Evolutionary conservation across 345 rosid genomes (phyloP).

Genomic region (Rhodomyrtus tomentosa): DNA sequence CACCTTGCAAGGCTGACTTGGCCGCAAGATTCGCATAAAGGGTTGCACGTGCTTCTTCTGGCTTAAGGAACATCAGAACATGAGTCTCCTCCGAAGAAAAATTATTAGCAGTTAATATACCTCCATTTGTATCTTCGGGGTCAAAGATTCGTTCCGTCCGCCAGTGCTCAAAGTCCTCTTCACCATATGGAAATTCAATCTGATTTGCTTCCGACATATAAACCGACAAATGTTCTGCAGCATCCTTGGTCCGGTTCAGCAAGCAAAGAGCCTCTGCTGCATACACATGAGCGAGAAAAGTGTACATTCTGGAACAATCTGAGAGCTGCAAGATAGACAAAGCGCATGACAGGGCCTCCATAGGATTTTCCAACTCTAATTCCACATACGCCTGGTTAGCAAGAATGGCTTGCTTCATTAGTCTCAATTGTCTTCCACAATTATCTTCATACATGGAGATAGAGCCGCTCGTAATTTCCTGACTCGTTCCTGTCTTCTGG

Average conservation of each 20-base stretch:
- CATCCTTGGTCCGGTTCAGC: constrained; percentile 70
- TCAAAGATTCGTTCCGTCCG: constrained; percentile 36
- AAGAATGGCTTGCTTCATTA: constrained; percentile 65
- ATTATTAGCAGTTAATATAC: constrained; percentile 19
- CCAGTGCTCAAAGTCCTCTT: constrained; percentile 65
- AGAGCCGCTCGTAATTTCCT: constrained; percentile 36
- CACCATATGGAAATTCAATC: constrained; percentile 54
- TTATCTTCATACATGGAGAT: constrained; percentile 43
- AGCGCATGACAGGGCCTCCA: constrained; percentile 60
- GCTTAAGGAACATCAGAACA: constrained; percentile 42
- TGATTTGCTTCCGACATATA: constrained; percentile 52
- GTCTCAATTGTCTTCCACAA: constrained; percentile 35
- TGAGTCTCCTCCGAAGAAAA: constrained; percentile 14
- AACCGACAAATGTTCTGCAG: constrained; percentile 57
- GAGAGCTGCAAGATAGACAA: constrained; percentile 59
- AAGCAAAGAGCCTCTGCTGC: constrained; percentile 95
- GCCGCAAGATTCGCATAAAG: constrained; percentile 75
- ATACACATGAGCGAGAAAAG: constrained; percentile 69
- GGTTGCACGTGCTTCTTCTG: constrained; percentile 81
- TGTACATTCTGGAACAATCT: constrained; percentile 57
- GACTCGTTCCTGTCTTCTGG: constrained; percentile 57
- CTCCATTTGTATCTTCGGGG: constrained; percentile 51
- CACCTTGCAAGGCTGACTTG: constrained; percentile 61
- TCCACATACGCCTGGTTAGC: constrained; percentile 81
- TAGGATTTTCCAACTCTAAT: constrained; percentile 78